Conservation (phyloP, 805 yeast genomes). For the Lachancea cidri region DNA sequence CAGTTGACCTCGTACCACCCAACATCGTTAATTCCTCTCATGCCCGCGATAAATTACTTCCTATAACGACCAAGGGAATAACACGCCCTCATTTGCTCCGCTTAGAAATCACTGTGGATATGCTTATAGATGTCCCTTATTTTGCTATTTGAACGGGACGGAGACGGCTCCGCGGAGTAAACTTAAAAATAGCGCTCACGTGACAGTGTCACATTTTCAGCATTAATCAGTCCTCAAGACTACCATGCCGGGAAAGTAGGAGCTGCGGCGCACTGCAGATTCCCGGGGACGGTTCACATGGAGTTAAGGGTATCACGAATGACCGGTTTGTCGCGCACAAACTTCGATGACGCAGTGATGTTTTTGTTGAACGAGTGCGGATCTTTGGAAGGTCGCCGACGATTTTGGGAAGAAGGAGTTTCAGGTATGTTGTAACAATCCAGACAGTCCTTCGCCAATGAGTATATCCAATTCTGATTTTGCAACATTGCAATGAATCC, state of each 20-base stretch:
- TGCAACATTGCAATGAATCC: conserved; percentile 57
- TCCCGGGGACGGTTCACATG: neutral
- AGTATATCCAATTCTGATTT: conserved; percentile 57
- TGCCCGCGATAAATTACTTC: neutral
- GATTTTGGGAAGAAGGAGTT: neutral
- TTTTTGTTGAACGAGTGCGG: conserved; percentile 4
- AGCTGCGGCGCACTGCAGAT: no score
- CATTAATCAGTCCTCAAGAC: no score
- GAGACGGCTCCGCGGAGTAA: neutral
- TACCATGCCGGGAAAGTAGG: no score
- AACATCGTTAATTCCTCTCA: neutral
- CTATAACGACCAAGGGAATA: neutral
- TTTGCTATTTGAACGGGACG: conserved; percentile 2
- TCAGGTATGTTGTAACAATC: conserved; percentile 32
- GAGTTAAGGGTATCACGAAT: conserved; percentile 15
- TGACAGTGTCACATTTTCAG: no score
- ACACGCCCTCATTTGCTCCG: no score
- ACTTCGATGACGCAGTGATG: conserved; percentile 13
- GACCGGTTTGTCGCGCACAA: conserved; percentile 19
- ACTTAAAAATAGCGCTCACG: neutral
- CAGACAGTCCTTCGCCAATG: conserved; percentile 44
- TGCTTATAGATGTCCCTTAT: no score
- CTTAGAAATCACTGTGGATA: no score
- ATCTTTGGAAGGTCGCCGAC: neutral
- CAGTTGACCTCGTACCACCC: neutral